Evolutionary conservation across 2,329 filamentous ascomycete species (phyloP).

Genomic region (Diplocarpon rosae): DNA sequence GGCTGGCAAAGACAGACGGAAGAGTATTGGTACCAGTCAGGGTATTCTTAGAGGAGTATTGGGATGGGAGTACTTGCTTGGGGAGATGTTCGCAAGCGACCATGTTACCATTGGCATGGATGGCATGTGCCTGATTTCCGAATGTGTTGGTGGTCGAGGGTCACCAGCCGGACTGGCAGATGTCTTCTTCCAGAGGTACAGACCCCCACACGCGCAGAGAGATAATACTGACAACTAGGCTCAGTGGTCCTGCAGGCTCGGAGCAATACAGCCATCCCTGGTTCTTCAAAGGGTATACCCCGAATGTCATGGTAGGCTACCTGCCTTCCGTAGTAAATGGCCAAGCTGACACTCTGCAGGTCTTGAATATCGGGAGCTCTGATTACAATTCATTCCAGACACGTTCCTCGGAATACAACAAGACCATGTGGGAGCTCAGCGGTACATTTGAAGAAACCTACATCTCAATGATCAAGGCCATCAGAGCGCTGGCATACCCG

Average conservation of each 20-base stretch:
- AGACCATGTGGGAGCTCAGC: constrained; percentile 23
- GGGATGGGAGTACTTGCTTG: constrained; percentile 29
- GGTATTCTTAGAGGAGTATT: constrained; percentile 20
- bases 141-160: constrained; percentile 27
- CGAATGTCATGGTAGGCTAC: constrained; percentile 26
- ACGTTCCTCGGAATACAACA: constrained; percentile 24
- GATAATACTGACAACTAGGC: constrained; percentile 4
- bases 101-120: constrained; percentile 27
- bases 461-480: constrained; percentile 27
- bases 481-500: constrained; percentile 23
- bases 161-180: constrained; percentile 20
- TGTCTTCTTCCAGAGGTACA: constrained; percentile 22
- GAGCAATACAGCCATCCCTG: constrained; percentile 26
- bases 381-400: constrained; percentile 26
- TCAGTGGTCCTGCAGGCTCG: constrained; percentile 22
- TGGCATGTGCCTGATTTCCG: constrained; percentile 27
- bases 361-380: constrained; percentile 27
- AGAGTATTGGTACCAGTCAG: constrained; percentile 5
- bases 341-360: constrained; percentile 11
- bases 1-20: constrained; percentile 8
- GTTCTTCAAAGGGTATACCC: constrained; percentile 28
- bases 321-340: too few relatives aligned
- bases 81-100: constrained; percentile 29
- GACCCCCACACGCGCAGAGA: background rate
- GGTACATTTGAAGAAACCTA: constrained; percentile 27